Evolutionary conservation across 2,329 filamentous ascomycete species (phyloP), one percentile per base, ranked within the genome.

Genomic region (Pyrenophora tritici-repentis): DNA sequence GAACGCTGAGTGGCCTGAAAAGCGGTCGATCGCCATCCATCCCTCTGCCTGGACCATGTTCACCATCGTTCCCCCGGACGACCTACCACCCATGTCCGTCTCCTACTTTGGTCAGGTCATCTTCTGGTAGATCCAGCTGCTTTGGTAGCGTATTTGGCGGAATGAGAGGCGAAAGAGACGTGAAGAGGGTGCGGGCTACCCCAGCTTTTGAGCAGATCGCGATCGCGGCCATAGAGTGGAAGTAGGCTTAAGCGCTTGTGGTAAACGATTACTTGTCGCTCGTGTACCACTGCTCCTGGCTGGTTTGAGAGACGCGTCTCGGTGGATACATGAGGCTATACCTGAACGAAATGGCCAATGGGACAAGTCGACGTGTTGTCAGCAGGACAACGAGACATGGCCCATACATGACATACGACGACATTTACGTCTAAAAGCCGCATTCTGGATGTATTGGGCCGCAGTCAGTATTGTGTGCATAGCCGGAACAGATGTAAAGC

Each of bases 1-100:
- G 66, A 64, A 68, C 70, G 70, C 71, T 75, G 72, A 75, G 67
- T 75, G 72, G 73, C 62, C 68, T 74, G 60, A 60, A 66, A 63
- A 51, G 54, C 62, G 63, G 65, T 64, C 70, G 71, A 73, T 73
- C 69, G 62, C 50, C 61, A 59, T 60, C 56, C 20, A 53, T 41
- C 50, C 47, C 36, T 43, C 35, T 40, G 47, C 20, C 45, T 55
- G 42, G 48, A 44, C 17, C 32, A 42, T 20, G 10, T 35, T 24
- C 22, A 41, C 33, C 35, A 34, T 16, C 31, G 1, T 40, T 18
- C 56, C 42, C 52, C 45, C 58, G 54, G 50, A 56, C 59, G 35
- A 49, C 43, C 47, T 52, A 50, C 56, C 45, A 38, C 55, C 47
- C 52, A 42, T 22, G 40, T 24, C 38, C 38, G 41, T 20, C 53